Conservation (phyloP, 1,284 basidiomycete species). For the Xerocomus amazonicus region DNA sequence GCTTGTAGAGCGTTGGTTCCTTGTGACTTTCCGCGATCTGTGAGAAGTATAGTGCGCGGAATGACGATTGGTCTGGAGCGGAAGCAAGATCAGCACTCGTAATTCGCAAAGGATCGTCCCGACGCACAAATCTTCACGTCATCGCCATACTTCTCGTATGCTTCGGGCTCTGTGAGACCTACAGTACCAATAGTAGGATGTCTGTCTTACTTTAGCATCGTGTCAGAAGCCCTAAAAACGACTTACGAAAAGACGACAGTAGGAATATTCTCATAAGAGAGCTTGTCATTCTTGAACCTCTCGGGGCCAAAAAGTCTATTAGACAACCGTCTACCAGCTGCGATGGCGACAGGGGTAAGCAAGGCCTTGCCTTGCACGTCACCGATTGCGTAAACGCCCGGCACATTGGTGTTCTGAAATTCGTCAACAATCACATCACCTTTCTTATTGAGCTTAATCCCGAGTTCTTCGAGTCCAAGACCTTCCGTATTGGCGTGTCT, state of each 20-base stretch:
- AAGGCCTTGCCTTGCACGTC: constrained; percentile 91
- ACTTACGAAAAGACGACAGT: constrained; percentile 92
- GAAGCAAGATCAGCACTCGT: constrained; percentile 11
- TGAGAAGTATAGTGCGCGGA: constrained; percentile 85
- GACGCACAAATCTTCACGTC: constrained; percentile 85
- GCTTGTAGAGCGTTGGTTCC: constrained; percentile 91
- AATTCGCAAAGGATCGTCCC: not conserved
- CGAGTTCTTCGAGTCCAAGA: constrained; percentile 76
- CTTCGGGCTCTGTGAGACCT: constrained; percentile 89
- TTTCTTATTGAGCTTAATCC: constrained; percentile 72
- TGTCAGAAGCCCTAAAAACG: not conserved
- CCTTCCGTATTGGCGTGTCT: constrained; percentile 78
- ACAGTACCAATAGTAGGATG: constrained; percentile 93
- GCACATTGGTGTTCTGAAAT: constrained; percentile 81
- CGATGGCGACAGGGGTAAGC: constrained; percentile 98
- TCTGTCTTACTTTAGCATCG: constrained; percentile 36
- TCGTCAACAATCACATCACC: constrained; percentile 89
- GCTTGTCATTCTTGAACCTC: constrained; percentile 83
- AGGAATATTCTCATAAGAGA: constrained; percentile 89
- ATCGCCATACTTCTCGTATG: constrained; percentile 82
- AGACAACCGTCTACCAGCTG: constrained; percentile 84
- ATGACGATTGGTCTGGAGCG: constrained; percentile 63
- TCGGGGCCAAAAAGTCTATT: constrained; percentile 90
- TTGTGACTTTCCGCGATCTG: constrained; percentile 87
- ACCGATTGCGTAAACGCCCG: constrained; percentile 80